Evolutionary conservation across 78 protist genomes (phyloP).

Genomic region (Dictyostelium capitatum): DNA sequence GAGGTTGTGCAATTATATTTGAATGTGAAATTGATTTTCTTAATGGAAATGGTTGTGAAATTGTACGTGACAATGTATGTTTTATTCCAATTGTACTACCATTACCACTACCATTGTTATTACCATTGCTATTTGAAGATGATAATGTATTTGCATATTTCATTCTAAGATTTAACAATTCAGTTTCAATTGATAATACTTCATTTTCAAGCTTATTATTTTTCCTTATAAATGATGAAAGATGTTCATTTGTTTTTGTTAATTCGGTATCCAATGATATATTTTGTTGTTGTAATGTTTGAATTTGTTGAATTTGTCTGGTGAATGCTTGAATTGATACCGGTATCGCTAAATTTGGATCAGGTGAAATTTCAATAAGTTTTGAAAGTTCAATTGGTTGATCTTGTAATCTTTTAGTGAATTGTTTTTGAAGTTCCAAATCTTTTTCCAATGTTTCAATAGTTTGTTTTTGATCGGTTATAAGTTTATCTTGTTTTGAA

Average conservation of each 20-base stretch:
- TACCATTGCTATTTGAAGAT: not conserved
- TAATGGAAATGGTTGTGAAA: constrained; percentile 48
- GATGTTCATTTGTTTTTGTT: constrained; percentile 17
- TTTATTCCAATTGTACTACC: constrained; percentile 1
- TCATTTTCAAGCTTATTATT: constrained; percentile 50
- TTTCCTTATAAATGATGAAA: constrained; percentile 24
- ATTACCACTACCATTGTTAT: not conserved
- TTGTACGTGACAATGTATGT: constrained; percentile 65
- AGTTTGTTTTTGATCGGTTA: constrained; percentile 25
- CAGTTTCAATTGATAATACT: constrained; percentile 44
- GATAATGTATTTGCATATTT: constrained; percentile 64
- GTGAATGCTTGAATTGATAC: constrained; percentile 78
- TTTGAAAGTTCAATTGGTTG: constrained; percentile 35
- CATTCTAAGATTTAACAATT: constrained; percentile 59
- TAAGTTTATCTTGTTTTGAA: constrained; percentile 68
- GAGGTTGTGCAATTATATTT: constrained; percentile 13
- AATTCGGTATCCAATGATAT: constrained; percentile 1
- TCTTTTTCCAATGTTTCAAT: constrained; percentile 60
- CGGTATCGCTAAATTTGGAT: constrained; percentile 71
- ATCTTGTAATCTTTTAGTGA: constrained; percentile 5
- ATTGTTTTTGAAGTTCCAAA: constrained; percentile 21
- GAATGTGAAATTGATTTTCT: constrained; percentile 71
- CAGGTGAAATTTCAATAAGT: constrained; percentile 32
- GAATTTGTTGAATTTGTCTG: constrained; percentile 72
- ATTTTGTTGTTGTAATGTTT: constrained; percentile 36